These are phyloP conservation scores for Brettanomyces nanus DNA, from an alignment of 805 yeast genomes.

Conservation along the genomic window DNA sequence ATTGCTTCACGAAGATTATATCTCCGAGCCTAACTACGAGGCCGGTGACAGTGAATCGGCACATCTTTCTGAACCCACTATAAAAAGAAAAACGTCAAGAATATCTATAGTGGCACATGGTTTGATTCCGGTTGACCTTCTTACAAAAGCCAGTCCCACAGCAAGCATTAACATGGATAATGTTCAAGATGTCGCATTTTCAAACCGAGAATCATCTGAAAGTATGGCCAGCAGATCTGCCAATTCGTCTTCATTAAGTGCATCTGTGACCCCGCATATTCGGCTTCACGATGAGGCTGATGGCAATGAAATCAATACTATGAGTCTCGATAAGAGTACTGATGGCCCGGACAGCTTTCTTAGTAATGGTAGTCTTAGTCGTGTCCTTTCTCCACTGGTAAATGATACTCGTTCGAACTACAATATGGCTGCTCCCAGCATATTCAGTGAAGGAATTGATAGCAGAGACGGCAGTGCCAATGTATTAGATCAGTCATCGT, in stretches of 20 bases:
- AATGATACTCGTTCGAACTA: conserved; percentile 7
- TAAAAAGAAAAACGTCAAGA: conserved; percentile 1
- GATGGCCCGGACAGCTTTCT: not conserved
- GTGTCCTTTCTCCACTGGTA: conserved; percentile 5
- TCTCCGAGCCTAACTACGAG: conserved; percentile 9
- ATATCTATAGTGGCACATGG: conserved; percentile 2
- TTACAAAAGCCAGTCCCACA: not conserved
- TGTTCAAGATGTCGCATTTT: not conserved
- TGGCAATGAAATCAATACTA: too few relatives aligned
- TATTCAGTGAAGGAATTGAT: conserved; percentile 4
- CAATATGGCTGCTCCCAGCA: conserved; percentile 5
- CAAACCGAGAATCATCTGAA: not conserved
- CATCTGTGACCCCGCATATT: too few relatives aligned
- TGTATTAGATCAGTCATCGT: not conserved
- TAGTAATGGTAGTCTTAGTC: conserved; percentile 4
- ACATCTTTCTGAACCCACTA: not conserved
- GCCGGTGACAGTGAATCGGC: not conserved
- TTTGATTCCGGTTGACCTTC: conserved; percentile 3
- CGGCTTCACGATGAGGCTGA: too few relatives aligned
- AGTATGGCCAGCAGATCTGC: not conserved
- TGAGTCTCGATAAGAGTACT: too few relatives aligned
- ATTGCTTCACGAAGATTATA: conserved; percentile 19
- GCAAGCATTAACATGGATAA: not conserved
- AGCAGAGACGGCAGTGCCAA: too few relatives aligned
- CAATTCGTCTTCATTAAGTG: not conserved